Evolutionary conservation across 768 basidiomycete species (phyloP).

Genomic region (Pholiota microspora): DNA sequence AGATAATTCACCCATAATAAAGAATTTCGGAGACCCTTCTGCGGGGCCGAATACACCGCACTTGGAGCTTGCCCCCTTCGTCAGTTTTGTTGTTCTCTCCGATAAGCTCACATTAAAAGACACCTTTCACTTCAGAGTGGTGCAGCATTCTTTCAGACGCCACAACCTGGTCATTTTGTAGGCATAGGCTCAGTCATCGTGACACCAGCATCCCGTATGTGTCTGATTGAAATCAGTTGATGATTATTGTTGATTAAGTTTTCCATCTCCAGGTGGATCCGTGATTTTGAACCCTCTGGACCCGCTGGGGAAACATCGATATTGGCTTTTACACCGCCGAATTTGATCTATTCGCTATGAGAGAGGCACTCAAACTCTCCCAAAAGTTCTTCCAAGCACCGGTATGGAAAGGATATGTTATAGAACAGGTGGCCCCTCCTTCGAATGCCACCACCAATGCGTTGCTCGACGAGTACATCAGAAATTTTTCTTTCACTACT

Average conservation of each 20-base stretch:
- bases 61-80: constrained; percentile 13
- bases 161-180: constrained; percentile 24
- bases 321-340: constrained; percentile 18
- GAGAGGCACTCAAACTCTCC: constrained; percentile 17
- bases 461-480: constrained; percentile 22
- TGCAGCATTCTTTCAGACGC: constrained; percentile 20
- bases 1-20: constrained; percentile 18
- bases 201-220: constrained; percentile 29
- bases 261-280: constrained; percentile 21
- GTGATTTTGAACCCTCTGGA: constrained; percentile 18
- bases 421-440: constrained; percentile 14
- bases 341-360: constrained; percentile 21
- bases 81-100: neutral
- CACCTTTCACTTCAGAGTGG: neutral
- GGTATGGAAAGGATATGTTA: constrained; percentile 22
- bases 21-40: constrained; percentile 20
- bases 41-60: constrained; percentile 24
- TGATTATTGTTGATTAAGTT: no score
- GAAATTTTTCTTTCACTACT: constrained; percentile 17
- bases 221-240: no score
- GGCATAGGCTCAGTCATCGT: constrained; percentile 23
- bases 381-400: constrained; percentile 19
- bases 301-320: constrained; percentile 26
- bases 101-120: no score
- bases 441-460: constrained; percentile 20